These are phyloP conservation scores for Daldinia sp. DNA, from an alignment of 2,329 filamentous ascomycete species.

Conservation along the genomic window DNA sequence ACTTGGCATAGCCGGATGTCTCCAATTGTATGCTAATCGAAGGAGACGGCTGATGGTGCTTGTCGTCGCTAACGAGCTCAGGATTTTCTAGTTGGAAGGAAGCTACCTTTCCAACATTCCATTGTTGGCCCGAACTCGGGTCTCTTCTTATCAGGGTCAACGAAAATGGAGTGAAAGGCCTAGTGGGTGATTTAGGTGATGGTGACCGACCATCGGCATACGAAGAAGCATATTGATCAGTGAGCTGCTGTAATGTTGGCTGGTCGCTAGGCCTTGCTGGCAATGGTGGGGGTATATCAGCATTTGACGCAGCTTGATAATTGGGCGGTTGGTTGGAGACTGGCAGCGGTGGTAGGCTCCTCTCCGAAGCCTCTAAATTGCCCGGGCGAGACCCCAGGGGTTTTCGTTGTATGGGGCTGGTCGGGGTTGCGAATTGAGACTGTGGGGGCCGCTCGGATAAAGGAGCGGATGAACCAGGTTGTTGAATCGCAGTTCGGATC, in stretches of 20 bases:
- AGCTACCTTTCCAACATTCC: conserved; percentile 78
- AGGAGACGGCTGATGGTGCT: conserved; percentile 51
- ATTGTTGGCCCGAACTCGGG: conserved; percentile 75
- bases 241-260: conserved; percentile 12
- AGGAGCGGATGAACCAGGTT: conserved; percentile 10
- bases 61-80: conserved; percentile 50
- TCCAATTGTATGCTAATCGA: conserved; percentile 66
- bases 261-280: conserved; percentile 38
- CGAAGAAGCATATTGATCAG: conserved; percentile 15
- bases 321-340: conserved; percentile 28
- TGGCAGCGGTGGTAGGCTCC: conserved; percentile 18
- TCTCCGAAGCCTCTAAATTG: conserved; percentile 25
- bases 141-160: conserved; percentile 80
- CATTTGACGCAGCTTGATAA: conserved; percentile 33
- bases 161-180: conserved; percentile 60
- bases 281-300: conserved; percentile 32
- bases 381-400: conserved; percentile 42
- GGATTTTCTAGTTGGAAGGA: conserved; percentile 63
- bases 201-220: conserved; percentile 46
- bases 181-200: conserved; percentile 58
- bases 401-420: conserved; percentile 35
- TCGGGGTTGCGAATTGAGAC: conserved; percentile 21
- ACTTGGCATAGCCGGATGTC: conserved; percentile 69
- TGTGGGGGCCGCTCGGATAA: conserved; percentile 19
- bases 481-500: conserved; percentile 36